Base-by-base conservation (phyloP, 176 grass and related monocot genomes). In the Alloteropsis semialata region DNA sequence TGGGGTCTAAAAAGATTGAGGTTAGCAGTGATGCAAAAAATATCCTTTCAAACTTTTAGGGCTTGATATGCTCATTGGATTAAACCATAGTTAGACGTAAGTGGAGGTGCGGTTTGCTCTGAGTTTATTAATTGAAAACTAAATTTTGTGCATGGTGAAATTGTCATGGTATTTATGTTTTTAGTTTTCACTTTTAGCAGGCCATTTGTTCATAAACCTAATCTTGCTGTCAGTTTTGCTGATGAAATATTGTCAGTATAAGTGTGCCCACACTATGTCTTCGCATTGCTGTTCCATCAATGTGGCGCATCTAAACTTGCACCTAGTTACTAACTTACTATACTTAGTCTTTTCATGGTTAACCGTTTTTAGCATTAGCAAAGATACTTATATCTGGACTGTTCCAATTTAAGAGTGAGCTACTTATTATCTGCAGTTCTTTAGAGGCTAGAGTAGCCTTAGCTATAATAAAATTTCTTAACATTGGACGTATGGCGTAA, bases 1-100 rank as follows among this genome's bases (percentile, higher is more conserved):
- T 94, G 21, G 97, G 97, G 7, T 86, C 80, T 22, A 86, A 86
- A 79, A 95, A 86, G 57, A 96, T 96, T 64, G 93, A 96, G 89
- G 96, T 98, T 54, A 65, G 29, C 41, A 17, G 14, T 19, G 42
- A 73, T 68, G 50, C 41, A 58, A 46, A 54, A 54, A 67, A 1
- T 3, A 9, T 24, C 46, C 42, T 17, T 67, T 42, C 5, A 38
- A n/a, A 54, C 14, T 30, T 85, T 67, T 33, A 30, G 15, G 36
- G 10, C 33, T 86, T 56, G 32, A 21, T 3, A 53, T 79, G 6
- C 74, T 60, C 41, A 7, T 18, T 69, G 45, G 16, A 60, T 71
- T 33, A 67, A 34, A 58, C 76, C 39, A n/a, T 87, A 41, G 53
- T 58, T 34, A 46, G 57, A 67, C 25, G 13, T 65, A 12, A 74